These are phyloP conservation scores for Saussurea involucrata DNA, from an alignment of 129 eudicot genomes.

Conservation along the genomic window DNA sequence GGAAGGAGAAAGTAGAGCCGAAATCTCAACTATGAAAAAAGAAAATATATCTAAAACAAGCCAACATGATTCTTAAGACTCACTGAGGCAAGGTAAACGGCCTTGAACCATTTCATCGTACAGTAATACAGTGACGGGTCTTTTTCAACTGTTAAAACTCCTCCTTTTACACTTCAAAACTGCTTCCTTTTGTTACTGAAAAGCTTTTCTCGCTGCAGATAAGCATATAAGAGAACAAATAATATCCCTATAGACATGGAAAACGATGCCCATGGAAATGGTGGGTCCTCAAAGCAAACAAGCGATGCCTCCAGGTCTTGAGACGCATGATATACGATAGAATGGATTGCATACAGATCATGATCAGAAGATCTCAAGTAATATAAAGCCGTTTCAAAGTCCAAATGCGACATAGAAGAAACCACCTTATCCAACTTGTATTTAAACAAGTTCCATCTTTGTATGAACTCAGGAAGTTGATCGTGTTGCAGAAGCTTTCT, in stretches of 20 bases:
- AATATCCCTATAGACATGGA: conserved; percentile 52
- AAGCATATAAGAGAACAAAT: conserved; percentile 54
- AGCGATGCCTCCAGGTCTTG: conserved; percentile 92
- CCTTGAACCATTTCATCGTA: conserved; percentile 37
- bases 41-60: conserved; percentile 26
- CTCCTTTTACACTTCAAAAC: conserved; percentile 39
- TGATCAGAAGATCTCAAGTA: conserved; percentile 85
- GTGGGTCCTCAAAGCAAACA: conserved; percentile 91
- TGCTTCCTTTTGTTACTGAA: conserved; percentile 90
- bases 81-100: conserved; percentile 4
- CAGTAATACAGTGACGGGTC: conserved; percentile 41
- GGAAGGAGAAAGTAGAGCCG: conserved; percentile 9
- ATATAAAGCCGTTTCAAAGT: conserved; percentile 75
- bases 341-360: conserved; percentile 88
- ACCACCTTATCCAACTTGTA: conserved; percentile 82
- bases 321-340: conserved; percentile 79
- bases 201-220: conserved; percentile 65
- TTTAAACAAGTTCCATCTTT: conserved; percentile 86
- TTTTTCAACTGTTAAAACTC: conserved; percentile 31
- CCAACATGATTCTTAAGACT: conserved; percentile 5
- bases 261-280: conserved; percentile 83
- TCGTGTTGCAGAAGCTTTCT: conserved; percentile 69
- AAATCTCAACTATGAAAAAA: conserved; percentile 22
- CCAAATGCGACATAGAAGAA: conserved; percentile 79
- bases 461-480: conserved; percentile 59